Evolutionary conservation across 2,329 filamentous ascomycete species (phyloP).

Genomic region (Mycosphaerella arachidis): DNA sequence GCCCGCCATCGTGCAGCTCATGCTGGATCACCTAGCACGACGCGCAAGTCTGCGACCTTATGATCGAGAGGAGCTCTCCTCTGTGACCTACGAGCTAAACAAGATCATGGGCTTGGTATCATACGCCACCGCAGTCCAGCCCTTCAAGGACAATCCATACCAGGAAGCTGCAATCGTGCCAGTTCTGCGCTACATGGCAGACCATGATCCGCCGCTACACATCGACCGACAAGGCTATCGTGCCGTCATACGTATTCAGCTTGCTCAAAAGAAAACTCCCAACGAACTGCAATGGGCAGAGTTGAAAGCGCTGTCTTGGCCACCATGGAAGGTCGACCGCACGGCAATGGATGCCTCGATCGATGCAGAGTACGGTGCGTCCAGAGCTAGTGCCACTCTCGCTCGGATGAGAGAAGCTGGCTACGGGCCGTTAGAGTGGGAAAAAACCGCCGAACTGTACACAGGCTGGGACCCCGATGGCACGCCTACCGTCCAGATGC

Average conservation of each 20-base stretch:
- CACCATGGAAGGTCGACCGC: constrained; percentile 60
- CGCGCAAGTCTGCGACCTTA: neutral
- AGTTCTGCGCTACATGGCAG: constrained; percentile 55
- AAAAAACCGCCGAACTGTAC: constrained; percentile 50
- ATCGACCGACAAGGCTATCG: constrained; percentile 57
- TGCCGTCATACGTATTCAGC: constrained; percentile 52
- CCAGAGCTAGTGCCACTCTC: constrained; percentile 53
- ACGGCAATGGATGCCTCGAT: constrained; percentile 58
- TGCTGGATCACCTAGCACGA: constrained; percentile 15
- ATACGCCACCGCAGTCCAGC: constrained; percentile 42
- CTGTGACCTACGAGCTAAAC: constrained; percentile 22
- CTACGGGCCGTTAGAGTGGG: constrained; percentile 50
- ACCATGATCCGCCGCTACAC: constrained; percentile 49
- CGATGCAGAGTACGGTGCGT: constrained; percentile 52
- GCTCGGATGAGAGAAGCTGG: constrained; percentile 57
- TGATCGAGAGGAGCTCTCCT: neutral
- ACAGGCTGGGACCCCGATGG: constrained; percentile 60
- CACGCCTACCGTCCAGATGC: constrained; percentile 60
- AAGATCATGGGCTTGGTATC: constrained; percentile 29
- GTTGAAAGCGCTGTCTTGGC: constrained; percentile 59
- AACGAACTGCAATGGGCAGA: constrained; percentile 55
- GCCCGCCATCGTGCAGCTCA: constrained; percentile 16
- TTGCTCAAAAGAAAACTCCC: constrained; percentile 53
- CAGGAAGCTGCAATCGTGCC: constrained; percentile 57
- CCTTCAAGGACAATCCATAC: constrained; percentile 44